phyloP scores from a whole-genome alignment of 805 yeast species.

The Danielia reshetovae region DNA sequence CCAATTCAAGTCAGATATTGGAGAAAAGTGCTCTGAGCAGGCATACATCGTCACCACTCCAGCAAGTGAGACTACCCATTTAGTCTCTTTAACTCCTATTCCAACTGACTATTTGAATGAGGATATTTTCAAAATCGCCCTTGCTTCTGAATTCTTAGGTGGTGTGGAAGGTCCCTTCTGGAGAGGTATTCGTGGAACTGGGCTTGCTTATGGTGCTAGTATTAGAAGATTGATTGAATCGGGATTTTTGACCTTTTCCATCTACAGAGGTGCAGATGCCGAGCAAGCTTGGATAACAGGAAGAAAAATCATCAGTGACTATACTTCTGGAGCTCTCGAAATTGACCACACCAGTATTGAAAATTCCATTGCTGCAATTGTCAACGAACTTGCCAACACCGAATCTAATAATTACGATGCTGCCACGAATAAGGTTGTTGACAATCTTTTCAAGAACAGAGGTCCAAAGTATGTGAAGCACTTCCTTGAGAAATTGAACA shows the following conservation, averaged over 20 bases:
- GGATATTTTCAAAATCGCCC: slow-evolving; percentile 66
- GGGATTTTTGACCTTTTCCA: slow-evolving; percentile 60
- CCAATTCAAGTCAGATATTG: slow-evolving; percentile 52
- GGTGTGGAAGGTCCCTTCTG: slow-evolving; percentile 96
- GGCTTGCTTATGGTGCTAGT: slow-evolving; percentile 84
- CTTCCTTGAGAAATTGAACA: slow-evolving; percentile 51
- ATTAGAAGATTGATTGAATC: slow-evolving; percentile 57
- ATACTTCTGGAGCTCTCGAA: slow-evolving; percentile 47
- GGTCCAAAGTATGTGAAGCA: slow-evolving; percentile 61
- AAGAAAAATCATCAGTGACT: slow-evolving; percentile 57
- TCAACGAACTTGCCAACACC: slow-evolving; percentile 62
- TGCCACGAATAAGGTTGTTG: slow-evolving; percentile 61
- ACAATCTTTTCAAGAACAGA: slow-evolving; percentile 61
- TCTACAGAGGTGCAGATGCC: slow-evolving; percentile 84
- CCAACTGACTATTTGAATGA: slow-evolving; percentile 45
- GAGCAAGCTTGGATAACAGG: slow-evolving; percentile 62
- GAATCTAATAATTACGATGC: slow-evolving; percentile 66
- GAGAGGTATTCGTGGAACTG: slow-evolving; percentile 93
- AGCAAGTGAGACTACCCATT: slow-evolving; percentile 77
- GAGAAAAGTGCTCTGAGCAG: slow-evolving; percentile 45
- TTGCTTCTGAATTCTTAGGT: slow-evolving; percentile 72
- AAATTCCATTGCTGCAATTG: slow-evolving; percentile 74
- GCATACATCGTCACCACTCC: slow-evolving; percentile 72
- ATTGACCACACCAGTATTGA: slow-evolving; percentile 61
- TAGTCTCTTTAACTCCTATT: slow-evolving; percentile 55